Percentiles rank a stretch among this genome's conserved stretches.
These are phyloP conservation scores for Diddensiella transvaalensis DNA, from an alignment of 805 yeast species.

Conservation along the genomic window DNA sequence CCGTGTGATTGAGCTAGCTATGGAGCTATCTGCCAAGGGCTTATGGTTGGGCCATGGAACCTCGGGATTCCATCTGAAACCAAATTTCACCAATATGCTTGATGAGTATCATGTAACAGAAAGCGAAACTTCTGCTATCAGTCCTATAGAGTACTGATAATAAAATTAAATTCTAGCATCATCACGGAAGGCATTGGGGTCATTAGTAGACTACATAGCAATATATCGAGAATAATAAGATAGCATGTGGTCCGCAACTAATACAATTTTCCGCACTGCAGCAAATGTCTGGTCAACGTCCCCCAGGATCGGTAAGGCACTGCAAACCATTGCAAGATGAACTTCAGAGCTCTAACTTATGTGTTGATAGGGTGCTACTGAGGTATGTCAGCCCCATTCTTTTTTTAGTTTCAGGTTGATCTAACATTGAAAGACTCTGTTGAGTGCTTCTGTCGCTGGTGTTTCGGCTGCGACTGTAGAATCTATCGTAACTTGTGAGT, in stretches of 20 bases:
- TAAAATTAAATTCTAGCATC: neutral
- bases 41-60: constrained; percentile 8
- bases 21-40: constrained; percentile 8
- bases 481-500: constrained; percentile 35
- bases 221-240: neutral
- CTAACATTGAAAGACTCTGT: constrained; percentile 23
- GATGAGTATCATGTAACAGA: constrained; percentile 2
- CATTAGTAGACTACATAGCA: no score
- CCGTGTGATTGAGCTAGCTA: constrained; percentile 15
- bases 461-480: constrained; percentile 37
- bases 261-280: neutral
- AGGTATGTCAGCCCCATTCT: neutral
- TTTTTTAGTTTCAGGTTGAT: no score
- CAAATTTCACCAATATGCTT: neutral
- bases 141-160: neutral
- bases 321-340: neutral
- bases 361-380: neutral
- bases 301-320: neutral
- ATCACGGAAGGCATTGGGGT: no score
- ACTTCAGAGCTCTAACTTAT: neutral
- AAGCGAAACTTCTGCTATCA: constrained; percentile 1
- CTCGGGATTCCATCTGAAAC: constrained; percentile 4
- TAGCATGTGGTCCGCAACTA: neutral
- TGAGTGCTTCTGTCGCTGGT: constrained; percentile 37
- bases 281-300: neutral